These are phyloP conservation scores for Laburnicola sp. DNA, from an alignment of 2,329 filamentous ascomycete species.

Conservation along the genomic window DNA sequence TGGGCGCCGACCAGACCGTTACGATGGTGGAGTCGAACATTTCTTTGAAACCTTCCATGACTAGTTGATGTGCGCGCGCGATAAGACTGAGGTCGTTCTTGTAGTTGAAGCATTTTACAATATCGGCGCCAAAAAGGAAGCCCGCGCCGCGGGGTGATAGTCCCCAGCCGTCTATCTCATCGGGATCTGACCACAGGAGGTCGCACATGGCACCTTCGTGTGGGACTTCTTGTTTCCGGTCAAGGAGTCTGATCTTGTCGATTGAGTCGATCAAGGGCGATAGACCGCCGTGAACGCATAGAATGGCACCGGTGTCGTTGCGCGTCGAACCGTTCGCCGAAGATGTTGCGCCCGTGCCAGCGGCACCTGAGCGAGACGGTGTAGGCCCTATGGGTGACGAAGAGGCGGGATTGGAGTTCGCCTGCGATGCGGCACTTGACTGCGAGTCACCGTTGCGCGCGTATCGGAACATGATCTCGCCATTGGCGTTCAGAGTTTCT, in stretches of 20 bases:
- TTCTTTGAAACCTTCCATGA: conserved; percentile 99
- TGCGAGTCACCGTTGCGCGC: conserved; percentile 52
- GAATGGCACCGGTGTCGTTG: conserved; percentile 67
- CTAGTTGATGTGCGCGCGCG: conserved; percentile 91
- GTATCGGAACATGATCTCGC: conserved; percentile 75
- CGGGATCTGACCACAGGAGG: conserved; percentile 94
- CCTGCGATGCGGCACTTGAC: conserved; percentile 39
- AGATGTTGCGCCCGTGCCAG: conserved; percentile 77
- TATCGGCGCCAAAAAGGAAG: conserved; percentile 93
- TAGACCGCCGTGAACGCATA: conserved; percentile 94
- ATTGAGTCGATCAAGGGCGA: conserved; percentile 90
- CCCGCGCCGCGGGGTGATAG: conserved; percentile 91
- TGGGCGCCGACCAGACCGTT: conserved; percentile 91
- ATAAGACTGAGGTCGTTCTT: conserved; percentile 90
- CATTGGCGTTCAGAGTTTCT: conserved; percentile 85
- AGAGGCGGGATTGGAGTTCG: conserved; percentile 38
- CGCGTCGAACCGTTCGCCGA: conserved; percentile 60
- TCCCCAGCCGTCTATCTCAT: conserved; percentile 97
- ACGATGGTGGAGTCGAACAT: conserved; percentile 93
- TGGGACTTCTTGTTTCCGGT: conserved; percentile 93
- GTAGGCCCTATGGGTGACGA: conserved; percentile 43
- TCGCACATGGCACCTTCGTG: conserved; percentile 99
- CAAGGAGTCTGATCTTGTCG: conserved; percentile 91
- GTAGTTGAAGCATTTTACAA: conserved; percentile 93
- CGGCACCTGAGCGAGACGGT: conserved; percentile 66